These are phyloP conservation scores for Nakazawaea wyomingensis DNA, from an alignment of 805 yeast genomes.

Conservation along the genomic window DNA sequence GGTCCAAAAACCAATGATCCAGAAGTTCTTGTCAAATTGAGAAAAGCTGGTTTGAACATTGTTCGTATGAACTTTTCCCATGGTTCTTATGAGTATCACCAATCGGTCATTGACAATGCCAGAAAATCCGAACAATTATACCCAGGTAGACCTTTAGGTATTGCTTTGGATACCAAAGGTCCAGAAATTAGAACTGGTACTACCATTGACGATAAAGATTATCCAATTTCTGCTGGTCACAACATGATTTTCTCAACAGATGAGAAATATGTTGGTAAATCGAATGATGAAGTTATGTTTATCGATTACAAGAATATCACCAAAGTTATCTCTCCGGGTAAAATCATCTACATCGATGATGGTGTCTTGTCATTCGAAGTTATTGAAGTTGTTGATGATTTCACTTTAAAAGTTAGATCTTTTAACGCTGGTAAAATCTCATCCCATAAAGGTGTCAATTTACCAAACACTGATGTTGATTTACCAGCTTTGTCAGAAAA, in stretches of 20 bases:
- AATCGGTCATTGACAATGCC: slow-evolving; percentile 92
- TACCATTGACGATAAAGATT: slow-evolving; percentile 75
- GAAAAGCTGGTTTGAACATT: slow-evolving; percentile 97
- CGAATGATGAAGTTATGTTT: slow-evolving; percentile 79
- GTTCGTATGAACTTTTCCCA: slow-evolving; percentile 99
- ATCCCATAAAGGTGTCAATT: slow-evolving; percentile 98
- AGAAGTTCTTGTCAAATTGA: slow-evolving; percentile 75
- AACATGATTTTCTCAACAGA: slow-evolving; percentile 94
- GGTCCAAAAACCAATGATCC: slow-evolving; percentile 96
- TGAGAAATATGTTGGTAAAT: slow-evolving; percentile 62
- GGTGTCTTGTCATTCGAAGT: slow-evolving; percentile 97
- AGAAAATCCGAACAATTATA: slow-evolving; percentile 87
- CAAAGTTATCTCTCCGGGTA: slow-evolving; percentile 84
- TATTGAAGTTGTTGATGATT: slow-evolving; percentile 69
- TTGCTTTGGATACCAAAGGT: slow-evolving; percentile 98
- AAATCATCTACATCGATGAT: slow-evolving; percentile 91
- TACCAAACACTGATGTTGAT: slow-evolving; percentile 98
- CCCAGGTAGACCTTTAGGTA: slow-evolving; percentile 95
- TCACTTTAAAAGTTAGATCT: slow-evolving; percentile 81
- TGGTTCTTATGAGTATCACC: slow-evolving; percentile 97
- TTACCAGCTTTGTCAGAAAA: slow-evolving; percentile 96
- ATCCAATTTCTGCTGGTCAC: slow-evolving; percentile 77
- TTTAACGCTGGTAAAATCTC: slow-evolving; percentile 93
- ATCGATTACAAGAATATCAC: slow-evolving; percentile 95
- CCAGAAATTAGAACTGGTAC: slow-evolving; percentile 99